Evolutionary conservation across 208 protist species (phyloP).

Genomic region (Trypanosoma melophagium): DNA sequence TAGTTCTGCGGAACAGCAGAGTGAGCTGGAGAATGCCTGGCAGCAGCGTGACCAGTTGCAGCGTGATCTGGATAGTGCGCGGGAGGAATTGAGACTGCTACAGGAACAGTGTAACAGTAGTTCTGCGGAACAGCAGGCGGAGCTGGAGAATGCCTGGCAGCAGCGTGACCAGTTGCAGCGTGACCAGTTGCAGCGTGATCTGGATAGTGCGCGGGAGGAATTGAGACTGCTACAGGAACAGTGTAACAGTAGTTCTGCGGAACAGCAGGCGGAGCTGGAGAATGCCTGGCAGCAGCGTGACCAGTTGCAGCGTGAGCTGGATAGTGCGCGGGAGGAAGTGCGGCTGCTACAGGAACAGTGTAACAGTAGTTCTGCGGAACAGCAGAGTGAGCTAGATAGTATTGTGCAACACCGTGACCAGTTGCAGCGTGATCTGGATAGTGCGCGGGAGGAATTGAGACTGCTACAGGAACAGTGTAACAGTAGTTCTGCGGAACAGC

Average conservation of each 20-base stretch:
- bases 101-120: conserved; percentile 2
- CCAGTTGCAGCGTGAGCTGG: too few species aligned
- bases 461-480: not conserved
- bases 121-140: not conserved
- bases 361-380: not conserved
- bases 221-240: conserved; percentile 5
- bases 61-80: conserved; percentile 1
- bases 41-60: conserved; percentile 18
- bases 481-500: not conserved
- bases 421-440: too few species aligned
- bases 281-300: not conserved
- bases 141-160: not conserved
- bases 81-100: not conserved
- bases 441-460: too few species aligned
- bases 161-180: conserved; percentile 12
- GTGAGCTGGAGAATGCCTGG: conserved; percentile 3
- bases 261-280: conserved; percentile 8
- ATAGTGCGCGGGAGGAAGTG: too few species aligned
- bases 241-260: not conserved
- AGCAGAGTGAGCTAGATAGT: not conserved
- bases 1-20: too few species aligned
- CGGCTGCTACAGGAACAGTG: not conserved
- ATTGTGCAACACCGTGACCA: not conserved
- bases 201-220: not conserved
- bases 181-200: conserved; percentile 12